phyloP scores from a whole-genome alignment of 768 basidiomycete species.

The Tephrocybe sp. region DNA sequence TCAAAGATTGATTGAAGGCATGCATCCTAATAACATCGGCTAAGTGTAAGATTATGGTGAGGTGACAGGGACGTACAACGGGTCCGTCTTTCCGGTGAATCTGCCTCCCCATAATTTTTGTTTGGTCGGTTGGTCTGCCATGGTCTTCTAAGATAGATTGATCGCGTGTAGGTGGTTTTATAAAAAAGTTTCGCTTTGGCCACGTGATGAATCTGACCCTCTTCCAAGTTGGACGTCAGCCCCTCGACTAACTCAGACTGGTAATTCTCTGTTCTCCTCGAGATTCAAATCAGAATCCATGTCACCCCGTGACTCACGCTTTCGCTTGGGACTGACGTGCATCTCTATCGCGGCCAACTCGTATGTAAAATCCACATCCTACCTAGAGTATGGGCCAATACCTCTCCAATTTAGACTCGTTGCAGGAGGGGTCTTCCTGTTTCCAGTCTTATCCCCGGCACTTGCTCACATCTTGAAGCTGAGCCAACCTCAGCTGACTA shows the following conservation, averaged over 20 bases:
- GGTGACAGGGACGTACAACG: conserved; percentile 52
- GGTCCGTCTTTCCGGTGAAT: conserved; percentile 89
- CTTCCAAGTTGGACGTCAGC: no score
- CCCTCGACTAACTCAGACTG: no score
- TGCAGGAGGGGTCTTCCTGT: conserved; percentile 80
- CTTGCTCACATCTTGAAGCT: conserved; percentile 60
- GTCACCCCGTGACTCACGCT: conserved; percentile 1
- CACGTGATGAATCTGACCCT: no score
- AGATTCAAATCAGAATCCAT: no score
- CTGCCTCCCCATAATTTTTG: conserved; percentile 89
- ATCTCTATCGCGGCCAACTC: conserved; percentile 63
- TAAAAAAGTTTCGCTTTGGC: no score
- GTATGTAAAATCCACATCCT: conserved; percentile 37
- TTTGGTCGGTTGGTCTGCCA: conserved; percentile 42
- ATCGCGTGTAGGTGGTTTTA: neutral
- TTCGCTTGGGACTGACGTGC: conserved; percentile 31
- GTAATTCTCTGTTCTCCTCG: no score
- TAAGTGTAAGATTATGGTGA: neutral
- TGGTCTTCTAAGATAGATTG: conserved; percentile 9
- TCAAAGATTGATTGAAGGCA: conserved; percentile 94
- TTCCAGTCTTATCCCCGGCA: conserved; percentile 71
- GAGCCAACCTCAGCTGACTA: conserved; percentile 76
- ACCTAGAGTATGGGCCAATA: neutral
- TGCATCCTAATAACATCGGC: conserved; percentile 74
- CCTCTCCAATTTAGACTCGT: conserved; percentile 55